Base-by-base conservation (phyloP, 2,329 filamentous ascomycete genomes). In the Hirsutella minnesotensis region DNA sequence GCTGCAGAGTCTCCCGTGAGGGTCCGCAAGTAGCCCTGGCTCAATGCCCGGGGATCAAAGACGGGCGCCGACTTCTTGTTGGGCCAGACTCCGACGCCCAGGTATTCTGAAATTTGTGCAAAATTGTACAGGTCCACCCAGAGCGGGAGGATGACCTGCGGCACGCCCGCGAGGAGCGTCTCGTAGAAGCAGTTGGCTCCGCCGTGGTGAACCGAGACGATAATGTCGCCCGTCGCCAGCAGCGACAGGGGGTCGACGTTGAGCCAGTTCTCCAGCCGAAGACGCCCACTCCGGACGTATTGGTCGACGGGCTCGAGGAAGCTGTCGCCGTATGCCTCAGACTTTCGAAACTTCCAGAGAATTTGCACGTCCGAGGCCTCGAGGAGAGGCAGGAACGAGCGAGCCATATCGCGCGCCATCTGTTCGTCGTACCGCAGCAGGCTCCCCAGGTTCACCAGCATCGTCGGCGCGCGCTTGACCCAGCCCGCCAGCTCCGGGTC, bases 381-480 rank as follows among this genome's bases (percentile, higher is more conserved):
- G 12, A 60, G 41, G 8, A 53, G 44, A 3, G 36, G 35, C 3
- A 41, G 34, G 9, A 62, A 30, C 2, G 54, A 56, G 3, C 40
- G 31, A 0, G 49, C 49, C 60, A 64, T 61, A 9, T 34, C 42
- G 3, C 15, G 31, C 10, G 57, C 58, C 13, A 50, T 46, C 2
- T 45, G 34, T 40, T 55, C 45, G 22, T 45, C 44, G 37, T 53
- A 56, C 4, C 49, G 47, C 20, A 62, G 53, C 5, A 61, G 54
- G 3, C 65, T 71, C 0, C 71, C 70, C 0, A 74, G 56, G 42
- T 69, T 72, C 9, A 75, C 60, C 12, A 74, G 55, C 0, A 73
- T 52, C 0, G 70, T 73, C 2, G 67, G 66, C 0, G 51, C 54
- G 9, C 51, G 49, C 1, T 54, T 52, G 12, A 74, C 46, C 70